phyloP scores from a whole-genome alignment of 2,329 filamentous ascomycete species.

The Neurospora sp. region DNA sequence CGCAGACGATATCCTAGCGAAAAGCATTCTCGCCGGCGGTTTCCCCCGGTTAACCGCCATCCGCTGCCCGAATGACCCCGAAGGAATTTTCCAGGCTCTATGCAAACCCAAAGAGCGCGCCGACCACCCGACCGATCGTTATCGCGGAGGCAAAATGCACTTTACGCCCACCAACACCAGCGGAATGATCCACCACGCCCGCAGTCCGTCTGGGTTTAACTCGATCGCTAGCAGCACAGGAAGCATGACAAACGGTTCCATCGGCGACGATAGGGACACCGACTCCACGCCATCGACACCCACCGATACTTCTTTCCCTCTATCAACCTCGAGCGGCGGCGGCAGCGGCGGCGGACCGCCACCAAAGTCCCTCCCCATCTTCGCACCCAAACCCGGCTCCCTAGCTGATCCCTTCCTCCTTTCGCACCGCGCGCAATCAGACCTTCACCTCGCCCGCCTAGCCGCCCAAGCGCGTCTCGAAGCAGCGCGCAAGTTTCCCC shows the following conservation, averaged over 20 bases:
- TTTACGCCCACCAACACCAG: conserved; percentile 7
- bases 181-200: not conserved
- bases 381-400: not conserved
- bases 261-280: conserved; percentile 9
- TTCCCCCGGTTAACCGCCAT: conserved; percentile 54
- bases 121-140: conserved; percentile 41
- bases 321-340: not conserved
- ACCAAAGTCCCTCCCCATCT: conserved; percentile 6
- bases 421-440: conserved; percentile 26
- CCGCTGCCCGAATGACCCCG: conserved; percentile 58
- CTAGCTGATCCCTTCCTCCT: conserved; percentile 7
- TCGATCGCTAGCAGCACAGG: conserved; percentile 2
- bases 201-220: conserved; percentile 1
- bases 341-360: conserved; percentile 2
- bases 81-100: conserved; percentile 58
- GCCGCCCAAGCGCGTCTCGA: conserved; percentile 59
- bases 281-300: conserved; percentile 9
- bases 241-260: not conserved
- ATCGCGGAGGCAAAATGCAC: conserved; percentile 21
- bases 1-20: conserved; percentile 54
- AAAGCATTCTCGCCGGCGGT: conserved; percentile 48
- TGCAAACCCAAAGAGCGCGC: conserved; percentile 53
- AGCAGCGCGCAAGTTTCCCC: conserved; percentile 40
- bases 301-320: conserved; percentile 2
- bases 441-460: conserved; percentile 44